Evolutionary conservation across 495 filamentous ascomycete genomes (phyloP), one percentile per base, ranked within the genome.

Genomic region (Penicillium fimorum): DNA sequence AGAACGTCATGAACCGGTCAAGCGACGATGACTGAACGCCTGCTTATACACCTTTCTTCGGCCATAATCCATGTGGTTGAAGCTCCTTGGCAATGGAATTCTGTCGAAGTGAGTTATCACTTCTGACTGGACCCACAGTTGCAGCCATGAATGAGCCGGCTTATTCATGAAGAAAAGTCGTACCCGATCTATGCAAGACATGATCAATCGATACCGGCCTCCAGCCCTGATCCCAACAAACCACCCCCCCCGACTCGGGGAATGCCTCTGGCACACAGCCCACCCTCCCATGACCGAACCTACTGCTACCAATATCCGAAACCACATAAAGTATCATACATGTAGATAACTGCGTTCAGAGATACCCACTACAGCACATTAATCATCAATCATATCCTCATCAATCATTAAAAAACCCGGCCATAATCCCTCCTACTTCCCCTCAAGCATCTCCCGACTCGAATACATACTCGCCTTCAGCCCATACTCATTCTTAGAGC

Each of bases 401-500:
- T 56, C n/a, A 52, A 42, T 53, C 54, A 45, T 46, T 38, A 30
- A 38, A 17, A 24, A 24, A 20, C 22, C 69, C 64, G 32, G 62
- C 22, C 32, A 37, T 3, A 35, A 37, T 24, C 12, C 18, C 27
- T 1, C 5, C 32, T 33, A 54, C 57, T 68, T 70, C 24, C 64
- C 60, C 27, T 44, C 41, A 54, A 79, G 59, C 11, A 81, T 40
- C 53, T 82, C 79, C 48, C 55, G 63, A 58, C 72, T 78, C 9
- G 70, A 74, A 51, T 67, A 81, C 68, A 78, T 56, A 56, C 76
- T 80, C 37, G 87, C 83, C 64, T 79, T 80, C 44, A 95, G 73
- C 30, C 80, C 80, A 74, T 84, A 93, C 8, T 80, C 68, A 69
- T 94, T 96, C 10, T 79, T 77, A 2, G 75, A 73, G 37, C 76